Percentiles rank a stretch among this genome's conserved stretches.
phyloP scores from a whole-genome alignment of 176 grass and related monocot genomes.

The Urochloa ruziziensis region DNA sequence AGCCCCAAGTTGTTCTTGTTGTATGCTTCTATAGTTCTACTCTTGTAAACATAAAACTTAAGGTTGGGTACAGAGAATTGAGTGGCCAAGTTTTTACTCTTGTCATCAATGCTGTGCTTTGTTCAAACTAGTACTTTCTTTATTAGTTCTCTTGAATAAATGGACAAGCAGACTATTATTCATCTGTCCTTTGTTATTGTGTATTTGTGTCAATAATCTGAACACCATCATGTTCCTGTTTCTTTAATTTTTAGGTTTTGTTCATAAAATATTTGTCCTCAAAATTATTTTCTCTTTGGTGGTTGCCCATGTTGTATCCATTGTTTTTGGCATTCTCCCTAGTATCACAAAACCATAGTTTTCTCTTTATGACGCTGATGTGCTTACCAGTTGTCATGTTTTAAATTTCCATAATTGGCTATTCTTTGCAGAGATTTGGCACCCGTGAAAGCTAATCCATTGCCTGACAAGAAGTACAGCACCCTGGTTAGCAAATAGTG shows the following conservation, averaged over 20 bases:
- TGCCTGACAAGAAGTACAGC: slow-evolving; percentile 66
- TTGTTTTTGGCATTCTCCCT: not conserved
- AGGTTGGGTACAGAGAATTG: not conserved
- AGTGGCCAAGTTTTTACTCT: not conserved
- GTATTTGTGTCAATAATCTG: not conserved
- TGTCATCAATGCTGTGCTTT: not conserved
- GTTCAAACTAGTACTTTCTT: not conserved
- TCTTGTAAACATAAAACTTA: not conserved
- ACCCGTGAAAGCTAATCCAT: slow-evolving; percentile 46
- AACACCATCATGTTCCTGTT: not conserved
- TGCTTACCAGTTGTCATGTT: not conserved
- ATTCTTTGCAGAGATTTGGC: slow-evolving; percentile 67
- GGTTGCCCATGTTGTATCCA: not conserved
- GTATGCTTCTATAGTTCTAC: not conserved
- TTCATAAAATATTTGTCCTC: not conserved
- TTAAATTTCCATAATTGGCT: not conserved
- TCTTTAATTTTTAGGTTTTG: not conserved
- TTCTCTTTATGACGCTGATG: not conserved
- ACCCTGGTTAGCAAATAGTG: slow-evolving; percentile 58
- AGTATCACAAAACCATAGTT: not conserved
- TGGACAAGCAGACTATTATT: not conserved
- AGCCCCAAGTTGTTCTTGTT: not conserved
- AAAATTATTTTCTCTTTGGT: not conserved
- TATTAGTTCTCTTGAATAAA: not conserved
- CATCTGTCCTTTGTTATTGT: not conserved